These are phyloP conservation scores for Piper betle DNA, from an alignment of 164 flowering plant genomes.

Conservation along the genomic window DNA sequence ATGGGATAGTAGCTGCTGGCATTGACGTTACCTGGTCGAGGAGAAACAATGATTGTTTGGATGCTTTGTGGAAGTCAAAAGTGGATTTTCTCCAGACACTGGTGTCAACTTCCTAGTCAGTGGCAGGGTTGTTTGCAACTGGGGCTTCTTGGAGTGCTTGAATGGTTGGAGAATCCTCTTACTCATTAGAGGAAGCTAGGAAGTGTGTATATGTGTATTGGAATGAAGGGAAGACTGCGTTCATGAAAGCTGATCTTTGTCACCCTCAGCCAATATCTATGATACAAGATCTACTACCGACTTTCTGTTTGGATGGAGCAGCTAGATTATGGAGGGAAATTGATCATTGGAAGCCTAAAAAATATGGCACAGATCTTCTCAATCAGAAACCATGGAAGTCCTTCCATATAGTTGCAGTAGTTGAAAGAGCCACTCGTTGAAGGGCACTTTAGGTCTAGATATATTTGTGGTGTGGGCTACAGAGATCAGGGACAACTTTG, in stretches of 20 bases:
- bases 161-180: conserved; percentile 18
- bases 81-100: conserved; percentile 52
- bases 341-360: conserved; percentile 48
- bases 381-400: conserved; percentile 32
- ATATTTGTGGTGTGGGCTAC: conserved; percentile 55
- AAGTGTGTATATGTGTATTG: conserved; percentile 42
- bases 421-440: conserved; percentile 56
- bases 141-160: conserved; percentile 15
- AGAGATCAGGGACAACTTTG: conserved; percentile 29
- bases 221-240: conserved; percentile 28
- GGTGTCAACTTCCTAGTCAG: conserved; percentile 74
- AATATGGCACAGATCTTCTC: conserved; percentile 29
- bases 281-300: conserved; percentile 63
- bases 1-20: conserved; percentile 81
- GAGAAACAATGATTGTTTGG: conserved; percentile 52
- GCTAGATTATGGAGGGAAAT: conserved; percentile 87
- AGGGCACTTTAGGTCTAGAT: conserved; percentile 51
- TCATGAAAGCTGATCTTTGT: conserved; percentile 31
- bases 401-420: conserved; percentile 59
- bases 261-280: conserved; percentile 74
- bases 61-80: conserved; percentile 65
- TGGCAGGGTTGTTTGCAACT: conserved; percentile 63
- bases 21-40: conserved; percentile 73
- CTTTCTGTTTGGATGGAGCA: conserved; percentile 86
- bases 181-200: conserved; percentile 12